These are phyloP conservation scores for Cryptosporidium meleagridis DNA, from an alignment of 169 alveolate genomes.

Conservation along the genomic window DNA sequence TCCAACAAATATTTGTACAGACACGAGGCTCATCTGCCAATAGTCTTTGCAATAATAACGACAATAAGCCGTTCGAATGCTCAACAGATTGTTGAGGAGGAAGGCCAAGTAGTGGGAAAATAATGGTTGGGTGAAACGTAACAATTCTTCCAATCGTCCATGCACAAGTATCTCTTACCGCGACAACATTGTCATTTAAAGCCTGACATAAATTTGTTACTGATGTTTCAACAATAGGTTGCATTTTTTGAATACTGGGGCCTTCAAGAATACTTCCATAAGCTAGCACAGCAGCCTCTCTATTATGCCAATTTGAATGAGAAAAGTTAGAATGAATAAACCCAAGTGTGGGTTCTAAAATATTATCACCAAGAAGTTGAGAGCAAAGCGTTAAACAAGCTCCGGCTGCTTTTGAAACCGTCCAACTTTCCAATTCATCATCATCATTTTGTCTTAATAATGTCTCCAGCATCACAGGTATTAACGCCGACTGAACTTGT, in stretches of 20 bases:
- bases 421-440: conserved; percentile 91
- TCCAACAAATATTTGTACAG: conserved; percentile 68
- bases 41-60: conserved; percentile 50
- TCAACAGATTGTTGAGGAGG: conserved; percentile 65
- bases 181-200: conserved; percentile 88
- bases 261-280: conserved; percentile 93
- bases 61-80: conserved; percentile 27
- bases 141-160: conserved; percentile 93
- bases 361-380: conserved; percentile 89
- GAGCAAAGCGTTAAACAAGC: conserved; percentile 90
- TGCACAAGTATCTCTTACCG: conserved; percentile 93
- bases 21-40: conserved; percentile 73
- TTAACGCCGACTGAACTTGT: conserved; percentile 85
- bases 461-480: conserved; percentile 87
- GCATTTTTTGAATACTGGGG: conserved; percentile 89
- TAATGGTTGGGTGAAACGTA: conserved; percentile 87
- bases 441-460: conserved; percentile 87
- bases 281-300: conserved; percentile 94
- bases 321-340: conserved; percentile 88
- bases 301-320: conserved; percentile 88
- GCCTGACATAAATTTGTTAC: conserved; percentile 87
- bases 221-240: conserved; percentile 86
- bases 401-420: conserved; percentile 93
- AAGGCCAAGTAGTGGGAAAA: conserved; percentile 84
- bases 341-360: conserved; percentile 87